These are phyloP conservation scores for Aspergillus saccharolyticus DNA, from an alignment of 495 filamentous ascomycete species.

Conservation along the genomic window DNA sequence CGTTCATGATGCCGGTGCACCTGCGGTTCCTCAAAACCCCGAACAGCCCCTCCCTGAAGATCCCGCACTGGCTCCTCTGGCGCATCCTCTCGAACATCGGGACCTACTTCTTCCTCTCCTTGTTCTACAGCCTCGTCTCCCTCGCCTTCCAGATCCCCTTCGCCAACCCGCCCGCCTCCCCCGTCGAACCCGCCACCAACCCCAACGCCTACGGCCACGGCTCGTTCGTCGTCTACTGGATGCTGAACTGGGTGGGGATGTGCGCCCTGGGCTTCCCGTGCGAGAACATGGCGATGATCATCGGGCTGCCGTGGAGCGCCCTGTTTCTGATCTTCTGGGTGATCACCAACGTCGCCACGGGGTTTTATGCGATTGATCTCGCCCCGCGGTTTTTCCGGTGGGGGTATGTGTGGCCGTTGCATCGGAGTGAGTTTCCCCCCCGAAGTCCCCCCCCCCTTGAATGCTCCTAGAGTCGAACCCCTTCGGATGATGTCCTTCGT, in stretches of 20 bases:
- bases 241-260: constrained; percentile 71
- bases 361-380: constrained; percentile 59
- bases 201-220: constrained; percentile 56
- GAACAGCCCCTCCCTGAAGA: constrained; percentile 55
- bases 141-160: constrained; percentile 65
- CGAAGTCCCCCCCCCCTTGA: too few species aligned
- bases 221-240: constrained; percentile 68
- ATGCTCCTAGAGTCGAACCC: too few species aligned
- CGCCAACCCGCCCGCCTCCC: constrained; percentile 36
- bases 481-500: too few species aligned
- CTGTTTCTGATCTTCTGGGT: constrained; percentile 76
- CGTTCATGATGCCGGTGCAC: constrained; percentile 66
- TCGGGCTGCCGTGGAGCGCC: constrained; percentile 62
- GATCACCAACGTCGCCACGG: constrained; percentile 62
- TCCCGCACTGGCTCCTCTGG: constrained; percentile 57
- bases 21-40: constrained; percentile 45
- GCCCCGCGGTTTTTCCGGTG: constrained; percentile 58
- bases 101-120: constrained; percentile 63
- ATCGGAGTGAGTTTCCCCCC: constrained; percentile 43
- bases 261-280: constrained; percentile 61
- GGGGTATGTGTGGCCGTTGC: constrained; percentile 71
- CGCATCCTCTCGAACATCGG: constrained; percentile 54
- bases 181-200: constrained; percentile 38
- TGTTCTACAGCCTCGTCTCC: constrained; percentile 62
- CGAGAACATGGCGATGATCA: constrained; percentile 68